Conservation (phyloP, 768 basidiomycete species). For the Russula earlei region DNA sequence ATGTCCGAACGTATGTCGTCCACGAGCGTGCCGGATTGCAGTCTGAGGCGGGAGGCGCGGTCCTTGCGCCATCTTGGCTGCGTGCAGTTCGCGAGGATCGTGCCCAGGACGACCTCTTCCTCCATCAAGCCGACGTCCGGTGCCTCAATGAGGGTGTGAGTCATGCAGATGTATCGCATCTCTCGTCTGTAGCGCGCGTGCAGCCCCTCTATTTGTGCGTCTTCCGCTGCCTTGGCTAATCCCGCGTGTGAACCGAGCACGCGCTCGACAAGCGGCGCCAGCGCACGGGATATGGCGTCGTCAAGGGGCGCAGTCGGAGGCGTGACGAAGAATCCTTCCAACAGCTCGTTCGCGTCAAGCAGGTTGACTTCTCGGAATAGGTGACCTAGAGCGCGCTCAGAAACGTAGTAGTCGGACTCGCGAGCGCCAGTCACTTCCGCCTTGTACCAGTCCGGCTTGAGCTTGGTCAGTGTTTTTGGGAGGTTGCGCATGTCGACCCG, state of each 20-base stretch:
- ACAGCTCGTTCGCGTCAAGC: conserved; percentile 28
- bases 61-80: conserved; percentile 51
- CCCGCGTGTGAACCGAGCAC: conserved; percentile 28
- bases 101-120: conserved; percentile 69
- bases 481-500: conserved; percentile 44
- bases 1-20: conserved; percentile 32
- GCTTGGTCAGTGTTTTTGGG: conserved; percentile 48
- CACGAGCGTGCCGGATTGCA: conserved; percentile 48
- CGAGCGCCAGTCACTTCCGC: conserved; percentile 33
- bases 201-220: conserved; percentile 19
- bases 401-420: conserved; percentile 60
- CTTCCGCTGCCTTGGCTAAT: conserved; percentile 29
- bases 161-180: conserved; percentile 56
- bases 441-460: conserved; percentile 74
- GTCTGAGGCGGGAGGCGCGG: conserved; percentile 52
- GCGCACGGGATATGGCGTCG: conserved; percentile 6
- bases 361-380: conserved; percentile 57
- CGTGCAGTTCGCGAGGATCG: conserved; percentile 60
- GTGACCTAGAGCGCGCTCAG: conserved; percentile 58
- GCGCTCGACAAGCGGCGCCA: conserved; percentile 7
- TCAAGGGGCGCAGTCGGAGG: background rate
- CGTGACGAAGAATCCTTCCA: background rate
- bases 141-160: conserved; percentile 52
- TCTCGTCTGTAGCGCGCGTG: conserved; percentile 54
- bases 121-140: conserved; percentile 50